Evolutionary conservation across 805 yeast genomes (phyloP).

Genomic region (Clavispora carvajalis): DNA sequence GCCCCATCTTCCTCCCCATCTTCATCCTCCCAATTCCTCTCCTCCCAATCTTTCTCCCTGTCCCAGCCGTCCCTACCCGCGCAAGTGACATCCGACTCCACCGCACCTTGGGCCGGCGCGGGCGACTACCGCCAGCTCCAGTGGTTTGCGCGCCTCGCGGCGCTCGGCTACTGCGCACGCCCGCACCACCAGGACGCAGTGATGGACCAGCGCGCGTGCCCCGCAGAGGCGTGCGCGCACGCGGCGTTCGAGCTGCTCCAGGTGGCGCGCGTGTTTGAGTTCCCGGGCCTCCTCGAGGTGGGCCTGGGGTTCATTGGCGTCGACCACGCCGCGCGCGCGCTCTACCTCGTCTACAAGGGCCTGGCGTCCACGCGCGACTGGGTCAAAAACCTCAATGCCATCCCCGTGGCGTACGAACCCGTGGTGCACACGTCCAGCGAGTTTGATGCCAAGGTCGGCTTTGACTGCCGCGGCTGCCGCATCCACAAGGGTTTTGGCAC

Average conservation of each 20-base stretch:
- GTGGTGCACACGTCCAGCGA: conserved; percentile 18
- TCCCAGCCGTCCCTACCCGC: no score
- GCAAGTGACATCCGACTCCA: no score
- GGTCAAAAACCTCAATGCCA: conserved; percentile 50
- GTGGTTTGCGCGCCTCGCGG: conserved; percentile 30
- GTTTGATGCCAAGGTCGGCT: conserved; percentile 1
- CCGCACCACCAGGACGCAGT: background rate
- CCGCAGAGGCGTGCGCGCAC: conserved; percentile 20
- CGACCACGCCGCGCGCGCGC: conserved; percentile 39
- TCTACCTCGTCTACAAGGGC: conserved; percentile 58
- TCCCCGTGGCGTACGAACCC: conserved; percentile 46
- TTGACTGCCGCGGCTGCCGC: conserved; percentile 44
- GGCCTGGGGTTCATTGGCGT: conserved; percentile 54
- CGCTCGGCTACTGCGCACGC: conserved; percentile 25
- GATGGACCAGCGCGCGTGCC: conserved; percentile 15
- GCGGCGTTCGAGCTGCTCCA: conserved; percentile 21
- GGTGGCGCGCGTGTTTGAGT: conserved; percentile 36
- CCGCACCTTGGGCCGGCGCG: background rate
- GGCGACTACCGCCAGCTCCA: conserved; percentile 20
- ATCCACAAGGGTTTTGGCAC: conserved; percentile 64
- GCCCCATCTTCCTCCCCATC: no score
- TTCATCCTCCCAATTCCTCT: no score
- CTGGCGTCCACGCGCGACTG: conserved; percentile 58
- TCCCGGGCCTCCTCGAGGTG: conserved; percentile 37
- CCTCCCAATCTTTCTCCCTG: no score